These are phyloP conservation scores for Xylaria sp. DNA, from an alignment of 495 filamentous ascomycete genomes.

Conservation along the genomic window DNA sequence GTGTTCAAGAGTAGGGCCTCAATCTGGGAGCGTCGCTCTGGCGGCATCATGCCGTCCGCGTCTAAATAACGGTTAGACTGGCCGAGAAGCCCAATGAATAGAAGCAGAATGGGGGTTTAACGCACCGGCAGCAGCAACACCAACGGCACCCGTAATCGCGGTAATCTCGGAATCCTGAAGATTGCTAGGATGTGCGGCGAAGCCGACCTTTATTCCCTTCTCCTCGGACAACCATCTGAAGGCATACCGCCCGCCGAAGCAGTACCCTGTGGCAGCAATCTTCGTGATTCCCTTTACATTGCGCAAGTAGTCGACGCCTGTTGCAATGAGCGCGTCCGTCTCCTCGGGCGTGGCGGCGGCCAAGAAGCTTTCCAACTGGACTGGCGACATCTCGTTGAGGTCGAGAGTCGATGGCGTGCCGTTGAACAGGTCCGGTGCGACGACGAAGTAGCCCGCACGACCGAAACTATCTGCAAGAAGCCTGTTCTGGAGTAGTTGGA, in stretches of 20 bases:
- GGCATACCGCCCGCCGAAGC: constrained; percentile 57
- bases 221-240: constrained; percentile 52
- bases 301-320: constrained; percentile 65
- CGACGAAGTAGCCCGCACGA: constrained; percentile 74
- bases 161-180: constrained; percentile 68
- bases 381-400: constrained; percentile 59
- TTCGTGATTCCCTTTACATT: constrained; percentile 63
- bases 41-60: constrained; percentile 67
- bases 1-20: constrained; percentile 46
- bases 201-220: constrained; percentile 65
- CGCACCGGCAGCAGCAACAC: constrained; percentile 72
- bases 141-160: constrained; percentile 67
- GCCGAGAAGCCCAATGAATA: constrained; percentile 5
- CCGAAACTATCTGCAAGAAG: constrained; percentile 81
- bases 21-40: constrained; percentile 62
- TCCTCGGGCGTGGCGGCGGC: constrained; percentile 55
- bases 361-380: constrained; percentile 64
- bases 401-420: constrained; percentile 60
- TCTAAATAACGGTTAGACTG: constrained; percentile 46
- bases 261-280: constrained; percentile 73
- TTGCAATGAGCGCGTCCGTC: constrained; percentile 70
- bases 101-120: constrained; percentile 9
- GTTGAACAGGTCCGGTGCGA: constrained; percentile 77
- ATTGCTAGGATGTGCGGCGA: constrained; percentile 73
- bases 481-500: constrained; percentile 66